phyloP scores from a whole-genome alignment of 768 basidiomycete genomes.

The Leccinum aurantiacum region DNA sequence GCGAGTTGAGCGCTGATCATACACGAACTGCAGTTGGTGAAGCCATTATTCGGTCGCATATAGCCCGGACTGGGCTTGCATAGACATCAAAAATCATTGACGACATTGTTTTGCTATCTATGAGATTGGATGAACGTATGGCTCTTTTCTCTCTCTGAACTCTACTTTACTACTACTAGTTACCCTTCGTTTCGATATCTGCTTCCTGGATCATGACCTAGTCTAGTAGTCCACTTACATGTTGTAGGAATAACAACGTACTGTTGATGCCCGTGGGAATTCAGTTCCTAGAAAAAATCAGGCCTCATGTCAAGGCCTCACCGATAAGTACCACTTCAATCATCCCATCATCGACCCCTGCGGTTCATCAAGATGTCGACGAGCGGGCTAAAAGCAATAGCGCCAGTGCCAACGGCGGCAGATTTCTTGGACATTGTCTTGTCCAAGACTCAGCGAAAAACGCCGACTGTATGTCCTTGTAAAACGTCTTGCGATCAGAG shows the following conservation, averaged over 20 bases:
- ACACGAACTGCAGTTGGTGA: conserved; percentile 50
- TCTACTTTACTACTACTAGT: conserved; percentile 24
- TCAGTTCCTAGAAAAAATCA: conserved; percentile 12
- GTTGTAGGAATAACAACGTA: conserved; percentile 23
- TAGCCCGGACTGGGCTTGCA: conserved; percentile 50
- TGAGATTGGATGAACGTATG: conserved; percentile 16
- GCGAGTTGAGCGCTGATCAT: conserved; percentile 4
- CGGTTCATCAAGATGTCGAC: conserved; percentile 56
- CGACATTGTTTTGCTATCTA: conserved; percentile 6
- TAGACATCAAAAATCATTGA: conserved; percentile 11
- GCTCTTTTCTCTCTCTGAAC: conserved; percentile 8
- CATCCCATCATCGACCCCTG: background rate
- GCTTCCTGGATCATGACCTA: conserved; percentile 18
- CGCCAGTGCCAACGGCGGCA: conserved; percentile 94
- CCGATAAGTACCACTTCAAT: background rate
- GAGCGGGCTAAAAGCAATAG: conserved; percentile 92
- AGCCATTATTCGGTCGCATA: conserved; percentile 65
- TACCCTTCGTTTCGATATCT: conserved; percentile 31
- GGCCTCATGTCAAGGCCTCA: conserved; percentile 4
- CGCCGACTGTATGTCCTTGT: conserved; percentile 71
- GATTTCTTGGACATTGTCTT: conserved; percentile 95
- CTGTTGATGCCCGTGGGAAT: conserved; percentile 7
- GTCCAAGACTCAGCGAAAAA: conserved; percentile 95
- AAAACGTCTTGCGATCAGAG: conserved; percentile 2
- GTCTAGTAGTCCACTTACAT: conserved; percentile 22